Evolutionary conservation across 148 eudicot species (phyloP), one percentile per base, ranked within the genome.

Genomic region (Silene uniflora): DNA sequence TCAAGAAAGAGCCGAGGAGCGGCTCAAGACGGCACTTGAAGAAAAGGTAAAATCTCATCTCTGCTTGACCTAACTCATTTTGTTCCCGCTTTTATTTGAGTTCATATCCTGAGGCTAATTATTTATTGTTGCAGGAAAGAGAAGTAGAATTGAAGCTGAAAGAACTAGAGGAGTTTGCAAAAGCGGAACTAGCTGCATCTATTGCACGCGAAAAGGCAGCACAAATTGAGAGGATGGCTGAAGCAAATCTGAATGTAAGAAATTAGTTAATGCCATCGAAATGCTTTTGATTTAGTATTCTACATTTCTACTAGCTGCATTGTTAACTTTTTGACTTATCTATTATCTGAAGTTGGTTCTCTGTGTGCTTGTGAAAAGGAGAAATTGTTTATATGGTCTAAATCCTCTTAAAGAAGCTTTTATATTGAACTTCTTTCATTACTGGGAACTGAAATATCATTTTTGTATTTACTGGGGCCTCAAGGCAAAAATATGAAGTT

Each of bases 151-250:
- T 69, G 56, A 79, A 83, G 80, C 72, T 89, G 81, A 85, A 89
- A 86, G 86, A 91, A 85, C 69, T 85, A 32, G 80, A 87, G 82
- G 97, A 89, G 75, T 61, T 91, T 42, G 90, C 90, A 74, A 92
- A 89, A 83, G 99, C 97, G 22, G 92, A 95, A 88, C 72, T 91
- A 80, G 89, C 87, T 78, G 93, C 97, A 61, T 86, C 98, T 64
- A 87, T 95, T 82, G 94, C 96, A 55, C 85, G 85, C 66, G 99
- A 92, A 84, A 95, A 95, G 81, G 97, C 98, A 55, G 87, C 97
- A 35, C 94, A 89, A 86, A 84, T 95, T 74, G 98, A 88, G 80
- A 91, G 87, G 86, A 88, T 92, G 91, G 91, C 89, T 42, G 99
- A 91, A 85, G 99, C 98, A 46, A 87, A 92, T 83, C 83, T 92